These are phyloP conservation scores for Pyrenula aspistea DNA, from an alignment of 495 filamentous ascomycete genomes.

Conservation along the genomic window DNA sequence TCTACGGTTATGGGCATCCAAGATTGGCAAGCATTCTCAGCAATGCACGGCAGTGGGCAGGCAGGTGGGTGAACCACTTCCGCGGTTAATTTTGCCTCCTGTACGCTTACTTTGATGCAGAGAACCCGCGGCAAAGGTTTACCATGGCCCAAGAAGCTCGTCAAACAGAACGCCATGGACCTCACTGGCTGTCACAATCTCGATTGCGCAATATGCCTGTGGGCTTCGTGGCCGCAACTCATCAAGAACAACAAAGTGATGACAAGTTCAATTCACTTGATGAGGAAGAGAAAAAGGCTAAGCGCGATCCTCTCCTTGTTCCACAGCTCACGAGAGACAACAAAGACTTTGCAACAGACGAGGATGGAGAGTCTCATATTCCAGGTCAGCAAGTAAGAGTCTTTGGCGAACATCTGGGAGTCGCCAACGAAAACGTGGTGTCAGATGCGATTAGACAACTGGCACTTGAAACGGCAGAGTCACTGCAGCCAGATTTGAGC, in stretches of 20 bases:
- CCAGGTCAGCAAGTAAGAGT: too few species aligned
- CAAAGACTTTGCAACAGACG: not conserved
- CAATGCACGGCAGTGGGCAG: too few species aligned
- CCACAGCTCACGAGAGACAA: not conserved
- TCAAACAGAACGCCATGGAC: conserved; percentile 44
- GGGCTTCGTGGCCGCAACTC: not conserved
- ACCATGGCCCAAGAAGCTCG: conserved; percentile 67
- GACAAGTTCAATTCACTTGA: not conserved
- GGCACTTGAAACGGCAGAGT: not conserved
- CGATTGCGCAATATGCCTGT: not conserved
- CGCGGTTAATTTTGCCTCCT: too few species aligned
- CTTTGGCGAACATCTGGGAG: not conserved
- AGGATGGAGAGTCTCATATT: not conserved
- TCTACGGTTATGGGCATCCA: too few species aligned
- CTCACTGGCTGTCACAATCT: not conserved
- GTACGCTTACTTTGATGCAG: too few species aligned
- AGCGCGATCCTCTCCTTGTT: not conserved
- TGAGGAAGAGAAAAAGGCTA: not conserved
- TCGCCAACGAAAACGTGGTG: not conserved
- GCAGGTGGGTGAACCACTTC: too few species aligned
- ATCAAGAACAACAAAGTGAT: not conserved
- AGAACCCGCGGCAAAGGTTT: not conserved
- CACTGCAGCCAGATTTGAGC: not conserved
- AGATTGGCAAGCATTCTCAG: too few species aligned
- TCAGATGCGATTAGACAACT: not conserved